These are phyloP conservation scores for Firmiana major DNA, from an alignment of 345 rosid species.

Conservation along the genomic window DNA sequence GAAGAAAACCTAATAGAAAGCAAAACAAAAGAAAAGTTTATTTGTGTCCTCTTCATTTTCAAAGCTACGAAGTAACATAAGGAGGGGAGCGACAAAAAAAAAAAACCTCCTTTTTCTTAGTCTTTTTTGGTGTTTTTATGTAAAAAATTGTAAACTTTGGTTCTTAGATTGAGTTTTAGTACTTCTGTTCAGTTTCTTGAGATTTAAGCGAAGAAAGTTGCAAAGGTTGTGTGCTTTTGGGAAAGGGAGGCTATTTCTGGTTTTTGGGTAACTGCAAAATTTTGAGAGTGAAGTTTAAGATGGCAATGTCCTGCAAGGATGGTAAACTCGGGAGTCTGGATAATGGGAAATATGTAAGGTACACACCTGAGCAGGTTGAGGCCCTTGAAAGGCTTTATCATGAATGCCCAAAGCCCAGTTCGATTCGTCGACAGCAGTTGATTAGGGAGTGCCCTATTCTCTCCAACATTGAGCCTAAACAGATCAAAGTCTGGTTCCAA, in stretches of 20 bases:
- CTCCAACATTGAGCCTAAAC: slow-evolving; percentile 97
- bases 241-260: background rate
- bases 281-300: slow-evolving; percentile 29
- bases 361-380: slow-evolving; percentile 99
- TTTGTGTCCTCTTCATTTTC: slow-evolving; percentile 1
- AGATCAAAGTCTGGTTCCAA: slow-evolving; percentile 99
- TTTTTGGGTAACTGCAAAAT: slow-evolving; percentile 16
- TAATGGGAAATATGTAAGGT: slow-evolving; percentile 97
- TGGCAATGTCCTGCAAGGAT: slow-evolving; percentile 96
- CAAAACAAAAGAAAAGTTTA: slow-evolving; percentile 1
- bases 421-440: slow-evolving; percentile 95
- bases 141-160: background rate
- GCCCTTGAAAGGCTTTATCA: slow-evolving; percentile 99
- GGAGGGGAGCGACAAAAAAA: background rate
- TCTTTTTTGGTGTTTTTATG: background rate
- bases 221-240: background rate
- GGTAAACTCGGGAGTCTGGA: slow-evolving; percentile 71
- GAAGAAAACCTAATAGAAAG: slow-evolving; percentile 1
- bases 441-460: slow-evolving; percentile 99
- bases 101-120: background rate
- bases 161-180: background rate
- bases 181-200: background rate
- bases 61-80: background rate
- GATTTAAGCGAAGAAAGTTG: background rate
- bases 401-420: slow-evolving; percentile 98